A percentile compares a stretch with the other conserved stretches of the same genome.
These are phyloP conservation scores for Trichoderma hamatum DNA, from an alignment of 2,329 filamentous ascomycete genomes.

Conservation along the genomic window DNA sequence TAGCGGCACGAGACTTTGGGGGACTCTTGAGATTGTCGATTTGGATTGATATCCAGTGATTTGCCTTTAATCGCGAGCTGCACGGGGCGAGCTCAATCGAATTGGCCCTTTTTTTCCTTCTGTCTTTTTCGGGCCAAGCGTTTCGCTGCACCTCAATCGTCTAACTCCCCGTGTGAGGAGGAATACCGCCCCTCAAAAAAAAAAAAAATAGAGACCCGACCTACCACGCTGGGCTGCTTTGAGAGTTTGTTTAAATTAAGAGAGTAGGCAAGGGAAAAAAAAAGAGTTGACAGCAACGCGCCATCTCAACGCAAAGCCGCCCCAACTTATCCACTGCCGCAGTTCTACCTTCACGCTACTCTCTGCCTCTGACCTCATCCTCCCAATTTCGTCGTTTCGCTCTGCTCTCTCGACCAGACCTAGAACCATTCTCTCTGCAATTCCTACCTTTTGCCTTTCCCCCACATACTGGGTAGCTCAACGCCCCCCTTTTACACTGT, in stretches of 20 bases:
- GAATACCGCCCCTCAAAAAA: background rate
- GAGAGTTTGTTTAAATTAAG: conserved; percentile 18
- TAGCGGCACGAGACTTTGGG: conserved; percentile 9
- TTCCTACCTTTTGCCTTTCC: conserved; percentile 35
- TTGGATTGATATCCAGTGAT: conserved; percentile 14
- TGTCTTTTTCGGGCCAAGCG: background rate
- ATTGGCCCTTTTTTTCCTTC: conserved; percentile 12
- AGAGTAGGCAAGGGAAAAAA: background rate
- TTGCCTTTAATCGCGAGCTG: conserved; percentile 10
- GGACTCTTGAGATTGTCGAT: background rate
- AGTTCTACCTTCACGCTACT: conserved; percentile 27
- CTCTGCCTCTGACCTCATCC: conserved; percentile 47
- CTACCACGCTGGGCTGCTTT: background rate
- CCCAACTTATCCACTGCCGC: conserved; percentile 29
- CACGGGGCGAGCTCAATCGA: conserved; percentile 9
- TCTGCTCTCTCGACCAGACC: conserved; percentile 28
- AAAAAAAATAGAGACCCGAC: background rate
- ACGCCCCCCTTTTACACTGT: conserved; percentile 29
- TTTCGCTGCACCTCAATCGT: background rate
- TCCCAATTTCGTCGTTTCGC: conserved; percentile 36
- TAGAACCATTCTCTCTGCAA: conserved; percentile 7
- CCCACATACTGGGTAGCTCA: conserved; percentile 37
- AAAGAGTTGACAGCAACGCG: conserved; percentile 22
- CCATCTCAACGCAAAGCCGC: conserved; percentile 18
- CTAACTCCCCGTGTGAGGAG: conserved; percentile 1